These are phyloP conservation scores for Globisporangium parvum DNA, from an alignment of 352 stramenopile species.

Conservation along the genomic window DNA sequence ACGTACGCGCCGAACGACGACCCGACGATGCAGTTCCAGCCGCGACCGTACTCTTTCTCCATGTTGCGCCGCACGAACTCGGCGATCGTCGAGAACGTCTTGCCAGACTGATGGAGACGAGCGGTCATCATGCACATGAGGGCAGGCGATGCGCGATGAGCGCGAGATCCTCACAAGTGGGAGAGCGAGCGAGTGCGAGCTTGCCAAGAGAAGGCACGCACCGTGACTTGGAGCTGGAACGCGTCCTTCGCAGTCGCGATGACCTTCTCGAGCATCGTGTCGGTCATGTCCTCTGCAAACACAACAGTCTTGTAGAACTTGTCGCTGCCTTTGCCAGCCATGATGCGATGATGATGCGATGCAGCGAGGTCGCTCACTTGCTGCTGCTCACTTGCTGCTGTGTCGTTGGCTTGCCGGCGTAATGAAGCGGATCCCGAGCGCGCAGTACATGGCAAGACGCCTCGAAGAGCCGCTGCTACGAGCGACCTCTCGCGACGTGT, in stretches of 20 bases:
- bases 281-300: slow-evolving; percentile 93
- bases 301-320: slow-evolving; percentile 91
- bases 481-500: neutral
- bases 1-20: slow-evolving; percentile 91
- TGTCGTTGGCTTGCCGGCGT: neutral
- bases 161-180: neutral
- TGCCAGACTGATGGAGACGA: slow-evolving; percentile 51
- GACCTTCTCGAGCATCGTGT: slow-evolving; percentile 91
- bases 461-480: too few relatives aligned
- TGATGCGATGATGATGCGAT: slow-evolving; percentile 18
- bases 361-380: neutral
- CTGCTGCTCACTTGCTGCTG: neutral
- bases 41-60: slow-evolving; percentile 89
- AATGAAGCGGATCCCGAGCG: too few relatives aligned
- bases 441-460: too few relatives aligned
- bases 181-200: neutral
- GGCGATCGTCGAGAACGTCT: slow-evolving; percentile 90
- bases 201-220: slow-evolving; percentile 13
- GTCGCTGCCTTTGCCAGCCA: slow-evolving; percentile 66
- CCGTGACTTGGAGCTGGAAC: slow-evolving; percentile 88
- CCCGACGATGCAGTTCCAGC: slow-evolving; percentile 93
- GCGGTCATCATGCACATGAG: too few relatives aligned
- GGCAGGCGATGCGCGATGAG: neutral
- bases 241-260: slow-evolving; percentile 85
- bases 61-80: slow-evolving; percentile 90